These are phyloP conservation scores for Syncephalastrum monosporum DNA, from an alignment of 371 early-diverging fungal species.

Conservation along the genomic window DNA sequence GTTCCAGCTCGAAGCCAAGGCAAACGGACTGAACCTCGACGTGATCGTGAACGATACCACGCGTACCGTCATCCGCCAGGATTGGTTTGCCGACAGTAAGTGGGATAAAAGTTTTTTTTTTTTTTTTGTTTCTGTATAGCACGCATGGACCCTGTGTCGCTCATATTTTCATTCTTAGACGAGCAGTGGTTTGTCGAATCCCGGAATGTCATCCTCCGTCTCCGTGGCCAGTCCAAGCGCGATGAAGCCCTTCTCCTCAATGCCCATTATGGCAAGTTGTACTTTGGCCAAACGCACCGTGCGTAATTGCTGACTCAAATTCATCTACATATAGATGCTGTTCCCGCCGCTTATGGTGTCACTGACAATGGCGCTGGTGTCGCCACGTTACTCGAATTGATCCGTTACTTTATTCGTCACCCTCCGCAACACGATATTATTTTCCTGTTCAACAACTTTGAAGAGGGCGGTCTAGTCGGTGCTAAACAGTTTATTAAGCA, in stretches of 20 bases:
- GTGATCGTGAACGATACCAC: constrained; percentile 39
- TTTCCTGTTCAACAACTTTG: constrained; percentile 85
- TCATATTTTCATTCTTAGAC: constrained; percentile 19
- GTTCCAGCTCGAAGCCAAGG: constrained; percentile 39
- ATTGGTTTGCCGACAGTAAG: constrained; percentile 37
- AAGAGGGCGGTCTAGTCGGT: constrained; percentile 81
- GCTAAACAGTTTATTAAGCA: constrained; percentile 72
- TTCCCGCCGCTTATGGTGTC: constrained; percentile 78
- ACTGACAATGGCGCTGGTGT: constrained; percentile 86
- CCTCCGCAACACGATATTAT: constrained; percentile 64
- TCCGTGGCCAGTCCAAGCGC: constrained; percentile 37
- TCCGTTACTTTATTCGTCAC: constrained; percentile 60
- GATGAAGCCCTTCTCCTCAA: constrained; percentile 51
- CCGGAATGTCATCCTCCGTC: constrained; percentile 48
- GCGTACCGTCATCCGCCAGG: constrained; percentile 18
- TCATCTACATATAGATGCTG: constrained; percentile 52
- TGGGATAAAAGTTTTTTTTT: not conserved
- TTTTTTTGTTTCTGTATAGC: not conserved
- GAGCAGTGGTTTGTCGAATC: constrained; percentile 50
- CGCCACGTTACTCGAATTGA: constrained; percentile 65
- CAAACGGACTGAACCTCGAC: constrained; percentile 38
- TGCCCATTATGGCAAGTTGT: constrained; percentile 58
- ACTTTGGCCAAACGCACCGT: too few relatives aligned
- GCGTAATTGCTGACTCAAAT: too few relatives aligned
- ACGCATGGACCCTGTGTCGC: not conserved